Evolutionary conservation across 257 asterid species (phyloP), one percentile per base, ranked within the genome.

Genomic region (Jacaranda copaia): DNA sequence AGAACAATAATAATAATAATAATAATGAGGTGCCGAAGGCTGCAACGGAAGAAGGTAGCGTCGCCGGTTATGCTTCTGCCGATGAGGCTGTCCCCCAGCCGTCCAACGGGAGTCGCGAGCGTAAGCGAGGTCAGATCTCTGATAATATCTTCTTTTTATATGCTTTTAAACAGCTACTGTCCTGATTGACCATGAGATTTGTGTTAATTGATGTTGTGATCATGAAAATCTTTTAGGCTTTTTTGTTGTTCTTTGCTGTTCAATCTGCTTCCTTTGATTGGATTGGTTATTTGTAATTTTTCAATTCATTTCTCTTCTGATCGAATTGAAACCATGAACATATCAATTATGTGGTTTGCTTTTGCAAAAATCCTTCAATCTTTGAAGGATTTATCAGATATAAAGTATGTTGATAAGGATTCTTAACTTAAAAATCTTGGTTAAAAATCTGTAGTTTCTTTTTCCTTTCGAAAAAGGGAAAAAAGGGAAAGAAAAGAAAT

Each of bases 91-190:
- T 81, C 60, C 85, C 85, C 13, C 89, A 67, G 35, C 90, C 81
- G 14, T 57, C 89, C 46, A 85, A 72, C 82, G 85, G 84, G n/a
- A 81, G 68, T 52, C 91, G 97, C 64, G 96, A 89, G 88, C 98
- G 98, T 43, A 93, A 93, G 83, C 87, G 97, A 92, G 98, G 98
- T 92, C 57, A 79, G 89, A 88, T 87, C 90, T 81, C 70, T 12
- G 36, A 18, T 84, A 79, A 43, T 62, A 58, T 55, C 0, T 19
- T 77, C 71, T 65, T 43, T 0, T 53, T 64, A 0, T 36, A 5
- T 77, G 19, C 8, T 81, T 56, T n/a, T 70, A 15, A 39, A 11
- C 74, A 18, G 5, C 53, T 20, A 8, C 43, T 59, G 46, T 68
- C 45, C 68, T 73, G 70, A 53, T 58, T 78, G 82, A 80, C 63